Conservation (phyloP, 1,284 basidiomycete species). For the Hypsizygus ulmarius region DNA sequence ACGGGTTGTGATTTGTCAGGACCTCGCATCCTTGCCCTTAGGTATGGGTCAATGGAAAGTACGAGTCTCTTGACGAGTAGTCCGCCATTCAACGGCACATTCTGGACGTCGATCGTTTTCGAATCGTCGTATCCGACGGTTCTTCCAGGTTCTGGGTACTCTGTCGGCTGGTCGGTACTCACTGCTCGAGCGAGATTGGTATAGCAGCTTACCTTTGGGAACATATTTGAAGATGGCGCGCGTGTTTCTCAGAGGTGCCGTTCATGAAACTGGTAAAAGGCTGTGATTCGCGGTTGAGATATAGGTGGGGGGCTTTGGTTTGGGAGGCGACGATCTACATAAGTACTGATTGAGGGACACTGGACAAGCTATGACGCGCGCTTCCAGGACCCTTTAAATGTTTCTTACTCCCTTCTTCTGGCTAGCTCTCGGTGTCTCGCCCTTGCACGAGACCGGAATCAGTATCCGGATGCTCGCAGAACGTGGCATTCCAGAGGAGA, state of each 20-base stretch:
- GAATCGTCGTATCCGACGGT: conserved; percentile 47
- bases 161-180: conserved; percentile 20
- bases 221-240: conserved; percentile 9
- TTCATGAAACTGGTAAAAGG: not conserved
- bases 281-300: too few species aligned
- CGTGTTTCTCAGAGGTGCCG: conserved; percentile 12
- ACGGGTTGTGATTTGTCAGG: conserved; percentile 16
- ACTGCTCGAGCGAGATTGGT: too few species aligned
- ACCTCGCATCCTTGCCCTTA: conserved; percentile 26
- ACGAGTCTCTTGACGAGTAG: conserved; percentile 27
- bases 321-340: too few species aligned
- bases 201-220: conserved; percentile 2
- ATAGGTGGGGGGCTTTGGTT: too few species aligned
- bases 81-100: conserved; percentile 47
- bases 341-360: too few species aligned
- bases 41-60: conserved; percentile 19
- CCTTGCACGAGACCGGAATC: too few species aligned
- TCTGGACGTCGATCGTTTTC: conserved; percentile 49
- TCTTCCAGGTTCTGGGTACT: conserved; percentile 47
- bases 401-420: too few species aligned
- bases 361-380: too few species aligned
- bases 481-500: conserved; percentile 37
- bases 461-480: too few species aligned
- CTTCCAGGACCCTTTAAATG: too few species aligned
- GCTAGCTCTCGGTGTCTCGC: too few species aligned